A percentile compares a stretch with the other conserved stretches of the same genome.
These are phyloP conservation scores for Gloeostereum incarnatum DNA, from an alignment of 768 basidiomycete species.

Conservation along the genomic window DNA sequence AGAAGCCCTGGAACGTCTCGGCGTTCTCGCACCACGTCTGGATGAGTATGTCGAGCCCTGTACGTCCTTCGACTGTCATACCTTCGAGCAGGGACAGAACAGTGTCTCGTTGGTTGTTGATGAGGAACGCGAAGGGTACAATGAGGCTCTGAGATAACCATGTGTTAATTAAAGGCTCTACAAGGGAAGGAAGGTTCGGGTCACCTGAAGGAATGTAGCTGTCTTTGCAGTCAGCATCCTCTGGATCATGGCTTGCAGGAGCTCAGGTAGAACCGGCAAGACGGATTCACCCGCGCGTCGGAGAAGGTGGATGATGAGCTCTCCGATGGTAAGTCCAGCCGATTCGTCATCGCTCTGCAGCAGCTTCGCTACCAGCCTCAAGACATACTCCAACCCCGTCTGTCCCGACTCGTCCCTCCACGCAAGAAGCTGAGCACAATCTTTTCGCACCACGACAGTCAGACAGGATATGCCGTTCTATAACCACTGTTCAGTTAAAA, in stretches of 20 bases:
- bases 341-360: constrained; percentile 81
- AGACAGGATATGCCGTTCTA: constrained; percentile 80
- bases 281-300: constrained; percentile 75
- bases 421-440: constrained; percentile 66
- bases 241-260: constrained; percentile 75
- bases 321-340: constrained; percentile 88
- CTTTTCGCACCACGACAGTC: constrained; percentile 81
- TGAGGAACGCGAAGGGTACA: constrained; percentile 89
- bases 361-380: constrained; percentile 69
- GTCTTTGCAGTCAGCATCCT: constrained; percentile 83
- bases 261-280: constrained; percentile 77
- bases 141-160: constrained; percentile 59
- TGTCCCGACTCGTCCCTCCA: constrained; percentile 66
- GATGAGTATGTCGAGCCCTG: constrained; percentile 80
- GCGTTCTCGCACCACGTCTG: constrained; percentile 93
- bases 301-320: constrained; percentile 89
- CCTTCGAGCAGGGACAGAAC: constrained; percentile 72
- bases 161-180: not conserved
- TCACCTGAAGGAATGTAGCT: constrained; percentile 83
- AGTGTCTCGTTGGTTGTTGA: constrained; percentile 77
- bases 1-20: constrained; percentile 91
- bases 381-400: constrained; percentile 66
- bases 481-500: constrained; percentile 1
- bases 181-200: constrained; percentile 7
- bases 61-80: constrained; percentile 46